Evolutionary conservation across 1,284 basidiomycete genomes (phyloP).

Genomic region (Wallemia mellicola): DNA sequence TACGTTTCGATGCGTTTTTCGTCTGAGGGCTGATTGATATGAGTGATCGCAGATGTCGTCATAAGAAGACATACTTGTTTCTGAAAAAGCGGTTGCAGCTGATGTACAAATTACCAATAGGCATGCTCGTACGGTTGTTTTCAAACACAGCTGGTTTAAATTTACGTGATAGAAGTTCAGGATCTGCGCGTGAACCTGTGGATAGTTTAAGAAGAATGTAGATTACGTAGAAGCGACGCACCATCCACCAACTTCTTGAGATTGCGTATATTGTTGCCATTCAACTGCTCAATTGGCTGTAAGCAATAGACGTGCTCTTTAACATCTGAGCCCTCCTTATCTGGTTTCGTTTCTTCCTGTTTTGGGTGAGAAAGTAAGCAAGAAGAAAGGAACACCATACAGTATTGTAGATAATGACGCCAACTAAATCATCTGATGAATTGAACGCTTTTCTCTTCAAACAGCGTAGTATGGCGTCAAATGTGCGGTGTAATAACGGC

Average conservation of each 20-base stretch:
- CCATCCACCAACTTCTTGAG: constrained; percentile 38
- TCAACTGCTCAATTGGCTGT: constrained; percentile 43
- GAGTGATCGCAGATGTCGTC: neutral
- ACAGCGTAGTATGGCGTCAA: constrained; percentile 23
- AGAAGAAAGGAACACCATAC: too few relatives aligned
- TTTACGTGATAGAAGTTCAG: constrained; percentile 23
- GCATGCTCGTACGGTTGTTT: constrained; percentile 19
- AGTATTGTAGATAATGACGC: constrained; percentile 72
- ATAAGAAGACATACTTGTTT: constrained; percentile 3
- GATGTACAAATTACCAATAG: constrained; percentile 11
- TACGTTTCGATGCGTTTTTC: constrained; percentile 34
- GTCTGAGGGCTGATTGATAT: neutral
- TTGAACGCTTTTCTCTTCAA: constrained; percentile 67
- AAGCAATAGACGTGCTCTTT: constrained; percentile 44
- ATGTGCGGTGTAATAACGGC: neutral
- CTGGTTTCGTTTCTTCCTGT: constrained; percentile 21
- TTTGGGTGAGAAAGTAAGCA: too few relatives aligned
- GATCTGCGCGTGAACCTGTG: constrained; percentile 28
- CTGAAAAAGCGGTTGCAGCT: constrained; percentile 12
- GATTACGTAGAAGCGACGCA: constrained; percentile 11
- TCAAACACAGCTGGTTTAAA: constrained; percentile 30
- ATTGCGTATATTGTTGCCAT: constrained; percentile 45
- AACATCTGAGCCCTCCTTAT: constrained; percentile 21
- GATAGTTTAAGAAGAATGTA: neutral
- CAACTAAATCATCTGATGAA: constrained; percentile 60